Percentiles rank a stretch among this genome's conserved stretches.
These are phyloP conservation scores for Aspergillus eucalypticola DNA, from an alignment of 2,329 filamentous ascomycete species.

Conservation along the genomic window DNA sequence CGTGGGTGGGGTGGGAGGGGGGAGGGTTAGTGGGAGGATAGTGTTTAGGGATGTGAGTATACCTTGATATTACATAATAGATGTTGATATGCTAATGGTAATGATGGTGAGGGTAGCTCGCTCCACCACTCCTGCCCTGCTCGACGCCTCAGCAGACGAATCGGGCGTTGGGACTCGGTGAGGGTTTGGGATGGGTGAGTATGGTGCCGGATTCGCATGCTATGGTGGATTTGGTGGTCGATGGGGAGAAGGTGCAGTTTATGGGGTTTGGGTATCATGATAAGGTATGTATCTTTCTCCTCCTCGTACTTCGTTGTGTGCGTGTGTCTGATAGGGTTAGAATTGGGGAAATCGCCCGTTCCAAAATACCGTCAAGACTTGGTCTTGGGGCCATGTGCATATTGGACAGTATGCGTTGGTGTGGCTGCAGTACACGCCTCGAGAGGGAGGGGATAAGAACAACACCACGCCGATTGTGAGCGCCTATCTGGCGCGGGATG, in stretches of 20 bases:
- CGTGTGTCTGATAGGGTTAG: constrained; percentile 24
- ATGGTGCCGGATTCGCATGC: constrained; percentile 38
- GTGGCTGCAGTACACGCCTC: constrained; percentile 44
- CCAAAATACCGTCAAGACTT: background rate
- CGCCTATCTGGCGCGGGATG: constrained; percentile 35
- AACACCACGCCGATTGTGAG: constrained; percentile 25
- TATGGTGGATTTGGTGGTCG: constrained; percentile 31
- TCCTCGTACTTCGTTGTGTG: too few relatives aligned
- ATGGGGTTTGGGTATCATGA: constrained; percentile 49
- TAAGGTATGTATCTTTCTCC: too few relatives aligned
- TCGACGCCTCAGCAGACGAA: background rate
- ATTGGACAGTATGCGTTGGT: constrained; percentile 48
- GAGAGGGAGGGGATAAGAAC: constrained; percentile 9
- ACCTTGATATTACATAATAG: too few relatives aligned
- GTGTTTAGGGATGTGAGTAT: constrained; percentile 11
- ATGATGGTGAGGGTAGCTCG: background rate
- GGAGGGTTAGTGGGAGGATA: constrained; percentile 8
- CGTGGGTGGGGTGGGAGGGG: constrained; percentile 11
- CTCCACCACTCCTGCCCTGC: constrained; percentile 9
- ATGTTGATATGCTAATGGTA: background rate
- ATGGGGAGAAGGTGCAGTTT: constrained; percentile 35
- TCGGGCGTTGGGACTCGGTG: background rate
- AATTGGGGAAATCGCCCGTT: constrained; percentile 48
- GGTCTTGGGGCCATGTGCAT: constrained; percentile 51
- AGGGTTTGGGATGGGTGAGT: constrained; percentile 40